Evolutionary conservation across 345 rosid species (phyloP).

Genomic region (Gossypium rotundifolium): DNA sequence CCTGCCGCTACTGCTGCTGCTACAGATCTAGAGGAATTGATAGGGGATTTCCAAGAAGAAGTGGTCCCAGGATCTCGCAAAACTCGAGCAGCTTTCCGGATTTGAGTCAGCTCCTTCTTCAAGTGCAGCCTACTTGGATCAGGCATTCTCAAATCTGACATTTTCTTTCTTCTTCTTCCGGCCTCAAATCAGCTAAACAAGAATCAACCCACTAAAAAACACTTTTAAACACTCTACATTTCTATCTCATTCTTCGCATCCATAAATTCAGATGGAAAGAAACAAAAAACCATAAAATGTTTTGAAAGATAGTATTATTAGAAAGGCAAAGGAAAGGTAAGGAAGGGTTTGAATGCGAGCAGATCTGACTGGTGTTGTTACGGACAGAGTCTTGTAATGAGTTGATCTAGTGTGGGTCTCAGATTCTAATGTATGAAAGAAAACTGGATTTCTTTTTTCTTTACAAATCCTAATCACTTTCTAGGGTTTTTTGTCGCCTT

Average conservation of each 20-base stretch:
- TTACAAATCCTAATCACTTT: neutral
- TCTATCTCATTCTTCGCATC: conserved; percentile 8
- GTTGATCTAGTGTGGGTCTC: neutral
- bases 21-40: conserved; percentile 60
- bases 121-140: conserved; percentile 75
- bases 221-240: conserved; percentile 2
- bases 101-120: conserved; percentile 85
- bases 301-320: neutral
- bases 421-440: neutral
- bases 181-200: neutral
- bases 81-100: conserved; percentile 77
- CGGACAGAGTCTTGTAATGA: neutral
- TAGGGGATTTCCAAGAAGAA: conserved; percentile 78
- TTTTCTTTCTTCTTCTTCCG: conserved; percentile 2
- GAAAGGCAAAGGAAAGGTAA: neutral
- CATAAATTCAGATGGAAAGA: neutral
- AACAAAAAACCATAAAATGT: neutral
- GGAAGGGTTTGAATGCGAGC: neutral
- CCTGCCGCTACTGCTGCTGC: conserved; percentile 19
- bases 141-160: conserved; percentile 56
- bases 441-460: neutral
- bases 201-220: conserved; percentile 4
- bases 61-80: conserved; percentile 91
- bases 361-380: conserved; percentile 13
- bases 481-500: conserved; percentile 2